Percentiles rank a stretch among this genome's conserved stretches.
phyloP scores from a whole-genome alignment of 768 basidiomycete genomes.

The Lentinula raphanica region DNA sequence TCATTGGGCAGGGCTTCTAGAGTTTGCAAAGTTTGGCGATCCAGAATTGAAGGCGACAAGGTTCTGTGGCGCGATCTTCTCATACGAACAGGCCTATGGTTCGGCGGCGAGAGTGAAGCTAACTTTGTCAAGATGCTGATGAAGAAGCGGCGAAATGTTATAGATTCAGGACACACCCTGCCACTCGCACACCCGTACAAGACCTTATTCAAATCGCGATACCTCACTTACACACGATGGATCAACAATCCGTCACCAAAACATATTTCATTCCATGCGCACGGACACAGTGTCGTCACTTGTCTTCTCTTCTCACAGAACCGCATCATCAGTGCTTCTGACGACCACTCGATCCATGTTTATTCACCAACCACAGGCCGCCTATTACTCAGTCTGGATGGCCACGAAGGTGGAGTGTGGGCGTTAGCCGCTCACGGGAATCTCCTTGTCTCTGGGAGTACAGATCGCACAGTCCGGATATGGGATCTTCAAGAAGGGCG shows the following conservation, averaged over 20 bases:
- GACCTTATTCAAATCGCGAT: slow-evolving; percentile 87
- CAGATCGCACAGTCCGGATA: slow-evolving; percentile 88
- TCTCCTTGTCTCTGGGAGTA: slow-evolving; percentile 85
- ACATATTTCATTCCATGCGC: slow-evolving; percentile 80
- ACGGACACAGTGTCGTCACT: slow-evolving; percentile 88
- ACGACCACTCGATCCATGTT: slow-evolving; percentile 95
- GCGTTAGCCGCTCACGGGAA: slow-evolving; percentile 88
- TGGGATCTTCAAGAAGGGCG: slow-evolving; percentile 79
- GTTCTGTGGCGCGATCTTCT: slow-evolving; percentile 87
- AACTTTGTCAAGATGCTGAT: slow-evolving; percentile 71
- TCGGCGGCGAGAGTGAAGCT: slow-evolving; percentile 79
- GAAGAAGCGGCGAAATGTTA: slow-evolving; percentile 47
- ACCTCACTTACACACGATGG: slow-evolving; percentile 78
- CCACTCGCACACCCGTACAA: slow-evolving; percentile 86
- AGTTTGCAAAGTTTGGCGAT: slow-evolving; percentile 87
- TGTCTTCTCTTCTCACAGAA: slow-evolving; percentile 92
- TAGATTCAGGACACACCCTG: slow-evolving; percentile 33
- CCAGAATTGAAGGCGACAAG: slow-evolving; percentile 86
- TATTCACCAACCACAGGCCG: slow-evolving; percentile 85
- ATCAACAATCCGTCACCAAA: slow-evolving; percentile 65
- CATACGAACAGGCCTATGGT: slow-evolving; percentile 82
- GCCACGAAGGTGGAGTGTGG: slow-evolving; percentile 97
- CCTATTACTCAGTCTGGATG: slow-evolving; percentile 68
- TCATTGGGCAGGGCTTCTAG: slow-evolving; percentile 83
- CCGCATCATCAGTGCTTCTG: slow-evolving; percentile 94